phyloP scores from a whole-genome alignment of 2,329 filamentous ascomycete genomes.

The Verticillium nonalfalfae region DNA sequence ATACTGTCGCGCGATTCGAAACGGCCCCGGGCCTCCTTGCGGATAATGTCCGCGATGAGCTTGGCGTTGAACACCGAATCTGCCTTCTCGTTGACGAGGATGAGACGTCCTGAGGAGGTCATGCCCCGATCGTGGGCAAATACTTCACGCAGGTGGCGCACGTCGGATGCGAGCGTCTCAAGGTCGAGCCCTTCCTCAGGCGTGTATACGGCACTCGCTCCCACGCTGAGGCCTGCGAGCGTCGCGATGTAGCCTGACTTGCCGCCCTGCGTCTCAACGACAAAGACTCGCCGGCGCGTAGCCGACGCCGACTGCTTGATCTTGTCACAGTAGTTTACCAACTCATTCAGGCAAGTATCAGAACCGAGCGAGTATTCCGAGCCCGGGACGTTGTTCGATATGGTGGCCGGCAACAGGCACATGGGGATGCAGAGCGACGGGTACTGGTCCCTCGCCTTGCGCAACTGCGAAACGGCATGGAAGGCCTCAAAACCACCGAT shows the following conservation, averaged over 20 bases:
- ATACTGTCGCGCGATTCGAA: constrained; percentile 92
- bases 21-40: constrained; percentile 82
- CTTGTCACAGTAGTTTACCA: constrained; percentile 93
- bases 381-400: constrained; percentile 97
- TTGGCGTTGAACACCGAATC: constrained; percentile 87
- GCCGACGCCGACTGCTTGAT: constrained; percentile 96
- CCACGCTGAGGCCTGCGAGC: constrained; percentile 83
- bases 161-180: constrained; percentile 86
- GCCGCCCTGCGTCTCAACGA: constrained; percentile 96
- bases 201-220: constrained; percentile 89
- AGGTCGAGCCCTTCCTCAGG: constrained; percentile 94
- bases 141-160: constrained; percentile 78
- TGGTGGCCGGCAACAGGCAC: constrained; percentile 86
- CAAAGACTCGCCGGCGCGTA: constrained; percentile 87
- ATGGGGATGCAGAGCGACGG: constrained; percentile 89
- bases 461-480: constrained; percentile 82
- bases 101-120: constrained; percentile 83
- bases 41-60: constrained; percentile 92
- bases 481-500: constrained; percentile 96
- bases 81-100: constrained; percentile 94
- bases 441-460: constrained; percentile 71
- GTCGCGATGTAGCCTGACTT: constrained; percentile 91
- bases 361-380: constrained; percentile 96
- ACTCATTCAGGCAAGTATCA: constrained; percentile 92
- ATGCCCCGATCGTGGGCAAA: constrained; percentile 84